phyloP scores from a whole-genome alignment of 257 asterid genomes.

The Eustoma russellianum region DNA sequence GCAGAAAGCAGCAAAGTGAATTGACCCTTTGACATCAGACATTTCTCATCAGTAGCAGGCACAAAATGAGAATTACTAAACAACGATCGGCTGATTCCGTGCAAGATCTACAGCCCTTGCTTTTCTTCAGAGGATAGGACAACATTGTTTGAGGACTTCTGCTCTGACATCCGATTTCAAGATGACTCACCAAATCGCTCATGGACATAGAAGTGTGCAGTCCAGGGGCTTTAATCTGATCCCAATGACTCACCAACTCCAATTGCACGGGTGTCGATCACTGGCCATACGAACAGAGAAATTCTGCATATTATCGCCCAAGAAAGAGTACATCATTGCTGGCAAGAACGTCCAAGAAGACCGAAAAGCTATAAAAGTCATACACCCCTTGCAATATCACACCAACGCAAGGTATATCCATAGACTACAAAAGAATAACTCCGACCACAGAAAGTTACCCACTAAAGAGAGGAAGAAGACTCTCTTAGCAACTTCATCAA shows the following conservation, averaged over 20 bases:
- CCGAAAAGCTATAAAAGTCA: too few relatives aligned
- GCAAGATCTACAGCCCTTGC: constrained; percentile 61
- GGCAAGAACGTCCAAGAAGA: too few relatives aligned
- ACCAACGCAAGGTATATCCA: too few relatives aligned
- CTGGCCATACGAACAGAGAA: constrained; percentile 16
- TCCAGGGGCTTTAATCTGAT: constrained; percentile 71
- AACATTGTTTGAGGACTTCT: constrained; percentile 37
- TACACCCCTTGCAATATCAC: too few relatives aligned
- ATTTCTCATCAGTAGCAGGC: constrained; percentile 62
- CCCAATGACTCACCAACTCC: constrained; percentile 65
- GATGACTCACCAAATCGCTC: constrained; percentile 80
- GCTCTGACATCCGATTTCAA: constrained; percentile 77
- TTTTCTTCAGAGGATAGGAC: constrained; percentile 63
- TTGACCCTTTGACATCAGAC: constrained; percentile 78
- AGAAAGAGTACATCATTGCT: too few relatives aligned
- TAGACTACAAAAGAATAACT: too few relatives aligned
- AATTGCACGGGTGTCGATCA: constrained; percentile 27
- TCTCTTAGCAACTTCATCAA: too few relatives aligned
- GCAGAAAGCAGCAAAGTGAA: constrained; percentile 92
- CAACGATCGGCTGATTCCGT: constrained; percentile 57
- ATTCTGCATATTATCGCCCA: too few relatives aligned
- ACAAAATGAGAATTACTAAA: constrained; percentile 49
- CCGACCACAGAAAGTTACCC: too few relatives aligned
- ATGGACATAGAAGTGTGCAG: constrained; percentile 79
- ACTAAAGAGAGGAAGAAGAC: too few relatives aligned